Evolutionary conservation across 805 yeast genomes (phyloP).

Genomic region (Pichia nakasei): DNA sequence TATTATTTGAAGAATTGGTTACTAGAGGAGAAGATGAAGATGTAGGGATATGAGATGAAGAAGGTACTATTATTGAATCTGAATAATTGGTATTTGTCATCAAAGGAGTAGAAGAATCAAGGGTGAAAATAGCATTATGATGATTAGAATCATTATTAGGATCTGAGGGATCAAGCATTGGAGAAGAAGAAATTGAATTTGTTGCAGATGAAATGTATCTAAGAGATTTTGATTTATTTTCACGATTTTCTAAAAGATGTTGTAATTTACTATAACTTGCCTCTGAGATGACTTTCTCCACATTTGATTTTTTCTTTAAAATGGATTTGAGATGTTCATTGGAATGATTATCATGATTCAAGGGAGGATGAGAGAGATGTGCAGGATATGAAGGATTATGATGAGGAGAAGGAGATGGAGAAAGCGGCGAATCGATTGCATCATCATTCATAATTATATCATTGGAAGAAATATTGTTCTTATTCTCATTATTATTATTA

Average conservation of each 20-base stretch:
- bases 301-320: slow-evolving; percentile 75
- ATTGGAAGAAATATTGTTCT: background rate
- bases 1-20: background rate
- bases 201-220: background rate
- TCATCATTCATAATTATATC: background rate
- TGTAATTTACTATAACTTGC: slow-evolving; percentile 30
- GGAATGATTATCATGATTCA: background rate
- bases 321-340: slow-evolving; percentile 61
- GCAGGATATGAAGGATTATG: too few relatives aligned
- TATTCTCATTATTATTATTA: slow-evolving; percentile 1
- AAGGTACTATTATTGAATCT: background rate
- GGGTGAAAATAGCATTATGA: too few relatives aligned
- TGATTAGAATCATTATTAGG: background rate
- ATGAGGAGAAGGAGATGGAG: too few relatives aligned
- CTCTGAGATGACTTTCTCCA: slow-evolving; percentile 69
- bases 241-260: slow-evolving; percentile 23
- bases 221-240: slow-evolving; percentile 15
- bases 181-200: slow-evolving; percentile 12
- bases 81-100: background rate
- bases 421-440: too few relatives aligned
- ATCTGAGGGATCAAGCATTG: slow-evolving; percentile 24
- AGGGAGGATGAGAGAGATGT: too few relatives aligned
- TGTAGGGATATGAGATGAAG: background rate
- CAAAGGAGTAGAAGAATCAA: background rate
- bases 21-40: background rate